Evolutionary conservation across 345 rosid species (phyloP).

Genomic region (Triadica sebifera): DNA sequence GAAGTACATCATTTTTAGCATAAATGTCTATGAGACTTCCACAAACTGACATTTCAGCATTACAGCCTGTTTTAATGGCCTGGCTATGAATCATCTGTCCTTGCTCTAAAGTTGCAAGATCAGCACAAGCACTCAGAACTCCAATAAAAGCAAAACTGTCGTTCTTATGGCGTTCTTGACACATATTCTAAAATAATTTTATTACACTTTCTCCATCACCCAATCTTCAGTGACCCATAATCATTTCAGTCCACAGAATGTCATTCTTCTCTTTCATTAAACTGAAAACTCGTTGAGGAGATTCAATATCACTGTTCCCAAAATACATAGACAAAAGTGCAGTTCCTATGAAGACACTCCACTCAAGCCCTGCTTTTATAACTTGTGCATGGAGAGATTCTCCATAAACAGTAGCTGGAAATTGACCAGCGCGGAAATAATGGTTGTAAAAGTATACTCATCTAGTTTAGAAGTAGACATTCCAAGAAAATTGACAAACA

Average conservation of each 20-base stretch:
- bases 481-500: conserved; percentile 45
- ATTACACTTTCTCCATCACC: conserved; percentile 59
- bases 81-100: conserved; percentile 73
- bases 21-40: conserved; percentile 85
- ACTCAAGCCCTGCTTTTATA: conserved; percentile 47
- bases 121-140: conserved; percentile 75
- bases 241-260: conserved; percentile 92
- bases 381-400: conserved; percentile 65
- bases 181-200: conserved; percentile 50
- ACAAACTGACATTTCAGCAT: conserved; percentile 49
- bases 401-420: conserved; percentile 42
- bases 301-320: conserved; percentile 47
- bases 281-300: conserved; percentile 51
- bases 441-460: conserved; percentile 71
- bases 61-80: conserved; percentile 54
- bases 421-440: conserved; percentile 49
- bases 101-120: conserved; percentile 57
- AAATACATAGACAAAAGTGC: conserved; percentile 78
- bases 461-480: conserved; percentile 53
- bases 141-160: conserved; percentile 77
- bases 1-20: conserved; percentile 61
- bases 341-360: conserved; percentile 58
- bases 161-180: conserved; percentile 41
- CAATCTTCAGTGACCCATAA: conserved; percentile 63
- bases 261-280: conserved; percentile 51